Evolutionary conservation across 371 early-diverging fungal species (phyloP), one percentile per base, ranked within the genome.

Genomic region (Rhizopus microsporus): DNA sequence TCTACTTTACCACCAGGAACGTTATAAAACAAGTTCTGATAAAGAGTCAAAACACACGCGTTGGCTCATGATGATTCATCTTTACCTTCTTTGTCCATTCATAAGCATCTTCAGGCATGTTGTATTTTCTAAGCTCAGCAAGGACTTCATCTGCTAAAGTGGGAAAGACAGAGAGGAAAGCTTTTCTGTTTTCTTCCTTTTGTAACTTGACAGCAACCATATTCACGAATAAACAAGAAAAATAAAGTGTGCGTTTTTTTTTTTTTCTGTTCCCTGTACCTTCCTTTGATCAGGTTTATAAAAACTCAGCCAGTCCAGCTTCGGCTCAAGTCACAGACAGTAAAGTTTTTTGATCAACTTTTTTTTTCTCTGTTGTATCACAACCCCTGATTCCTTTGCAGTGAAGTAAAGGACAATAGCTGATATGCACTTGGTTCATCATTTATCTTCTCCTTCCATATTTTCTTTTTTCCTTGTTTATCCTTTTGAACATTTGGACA

Each of bases 41-140:
- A 6, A 29, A 46, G 29, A 40, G n/a, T 30, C 10, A 42, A 37
- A 55, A 39, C 7, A 50, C 15, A 9, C 7, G 35, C 9, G 4
- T 39, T 34, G 1, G 38, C 30, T 16, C 16, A 34, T 16, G 13
- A n/a, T 3, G 23, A n/a, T 31, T 33, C 38, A 29, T 30, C 6
- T 50, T 45, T 73, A 72, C 71, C 65, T 74, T 53, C 54, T 86
- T 77, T 51, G 90, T 81, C 85, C 89, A 88, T 62, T 88, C 82
- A 50, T 83, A 81, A 54, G 89, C 88, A 55, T 91, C 87, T 58
- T 81, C 63, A 44, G 93, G 91, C 77, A 90, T 84, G 58, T 84
- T 81, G 74, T 86, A 85, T 51, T 76, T 74, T 47, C 74, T 72
- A 56, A 89, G 75, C 55, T 90, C 86, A 15, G 71, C 68, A 55